Conservation (phyloP, 768 basidiomycete species). For the Trametes sanguinea region DNA sequence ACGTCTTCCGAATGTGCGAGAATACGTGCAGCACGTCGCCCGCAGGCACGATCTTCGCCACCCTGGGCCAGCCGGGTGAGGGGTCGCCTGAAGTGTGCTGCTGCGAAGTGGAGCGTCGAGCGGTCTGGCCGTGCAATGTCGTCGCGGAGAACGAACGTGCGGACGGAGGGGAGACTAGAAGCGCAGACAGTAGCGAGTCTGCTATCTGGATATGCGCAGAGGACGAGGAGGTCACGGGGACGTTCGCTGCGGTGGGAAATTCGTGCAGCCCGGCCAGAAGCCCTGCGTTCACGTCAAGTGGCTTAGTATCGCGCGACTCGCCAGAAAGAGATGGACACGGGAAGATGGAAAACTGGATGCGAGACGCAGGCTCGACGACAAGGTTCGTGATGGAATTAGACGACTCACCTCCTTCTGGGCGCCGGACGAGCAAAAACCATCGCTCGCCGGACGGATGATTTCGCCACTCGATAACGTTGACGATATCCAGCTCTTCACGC, state of each 20-base stretch:
- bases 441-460: slow-evolving; percentile 38
- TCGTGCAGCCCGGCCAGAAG: slow-evolving; percentile 89
- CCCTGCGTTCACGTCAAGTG: slow-evolving; percentile 47
- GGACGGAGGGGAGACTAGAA: slow-evolving; percentile 36
- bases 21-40: slow-evolving; percentile 81
- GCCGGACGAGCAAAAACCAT: slow-evolving; percentile 74
- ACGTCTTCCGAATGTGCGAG: slow-evolving; percentile 89
- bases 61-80: slow-evolving; percentile 26
- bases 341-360: slow-evolving; percentile 5
- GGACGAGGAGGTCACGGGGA: slow-evolving; percentile 47
- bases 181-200: slow-evolving; percentile 39
- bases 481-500: slow-evolving; percentile 81
- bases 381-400: background rate
- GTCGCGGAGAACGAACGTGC: slow-evolving; percentile 5
- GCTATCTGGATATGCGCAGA: slow-evolving; percentile 37
- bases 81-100: background rate
- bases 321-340: background rate
- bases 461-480: slow-evolving; percentile 85
- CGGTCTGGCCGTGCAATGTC: slow-evolving; percentile 11
- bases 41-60: slow-evolving; percentile 50
- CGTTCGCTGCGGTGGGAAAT: slow-evolving; percentile 70
- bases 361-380: slow-evolving; percentile 9
- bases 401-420: slow-evolving; percentile 77
- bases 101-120: slow-evolving; percentile 7
- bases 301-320: slow-evolving; percentile 9